A percentile compares a stretch with the other conserved stretches of the same genome.
Conservation (phyloP, 1,284 basidiomycete species). For the Trametes hirsuta region DNA sequence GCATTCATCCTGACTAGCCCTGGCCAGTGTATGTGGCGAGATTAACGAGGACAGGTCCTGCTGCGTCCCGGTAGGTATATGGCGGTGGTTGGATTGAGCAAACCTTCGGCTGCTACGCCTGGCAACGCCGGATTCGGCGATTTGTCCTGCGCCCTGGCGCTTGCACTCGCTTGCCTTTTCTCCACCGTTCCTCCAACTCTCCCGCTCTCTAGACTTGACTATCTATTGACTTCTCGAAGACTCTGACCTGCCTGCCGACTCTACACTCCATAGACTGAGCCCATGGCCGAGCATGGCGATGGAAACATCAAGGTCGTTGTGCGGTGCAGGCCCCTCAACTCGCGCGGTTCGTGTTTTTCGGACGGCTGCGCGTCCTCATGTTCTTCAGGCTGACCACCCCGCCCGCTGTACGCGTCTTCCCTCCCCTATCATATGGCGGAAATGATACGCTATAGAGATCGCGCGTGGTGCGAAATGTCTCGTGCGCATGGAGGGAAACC, state of each 20-base stretch:
- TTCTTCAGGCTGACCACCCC: conserved; percentile 13
- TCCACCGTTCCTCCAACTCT: conserved; percentile 11
- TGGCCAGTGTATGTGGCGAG: no score
- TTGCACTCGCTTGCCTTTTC: conserved; percentile 13
- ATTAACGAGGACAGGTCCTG: no score
- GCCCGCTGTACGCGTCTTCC: neutral
- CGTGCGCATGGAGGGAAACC: conserved; percentile 91
- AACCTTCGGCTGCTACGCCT: neutral
- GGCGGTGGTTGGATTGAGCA: no score
- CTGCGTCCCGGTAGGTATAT: no score
- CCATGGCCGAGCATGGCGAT: conserved; percentile 65
- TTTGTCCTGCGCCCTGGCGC: conserved; percentile 4
- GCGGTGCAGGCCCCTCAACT: conserved; percentile 93
- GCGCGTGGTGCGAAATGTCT: conserved; percentile 89
- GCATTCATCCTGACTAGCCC: no score
- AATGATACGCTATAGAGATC: conserved; percentile 61
- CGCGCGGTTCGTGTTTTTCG: conserved; percentile 68
- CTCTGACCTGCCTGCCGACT: conserved; percentile 1
- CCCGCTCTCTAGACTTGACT: conserved; percentile 17
- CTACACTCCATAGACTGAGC: conserved; percentile 17
- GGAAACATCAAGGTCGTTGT: conserved; percentile 98
- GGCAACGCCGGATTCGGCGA: conserved; percentile 12
- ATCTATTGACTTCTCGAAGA: neutral
- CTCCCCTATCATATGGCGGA: neutral
- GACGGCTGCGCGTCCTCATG: conserved; percentile 9